Conservation (phyloP, 2,329 filamentous ascomycete genomes). For the Cyphellophora attinorum region DNA sequence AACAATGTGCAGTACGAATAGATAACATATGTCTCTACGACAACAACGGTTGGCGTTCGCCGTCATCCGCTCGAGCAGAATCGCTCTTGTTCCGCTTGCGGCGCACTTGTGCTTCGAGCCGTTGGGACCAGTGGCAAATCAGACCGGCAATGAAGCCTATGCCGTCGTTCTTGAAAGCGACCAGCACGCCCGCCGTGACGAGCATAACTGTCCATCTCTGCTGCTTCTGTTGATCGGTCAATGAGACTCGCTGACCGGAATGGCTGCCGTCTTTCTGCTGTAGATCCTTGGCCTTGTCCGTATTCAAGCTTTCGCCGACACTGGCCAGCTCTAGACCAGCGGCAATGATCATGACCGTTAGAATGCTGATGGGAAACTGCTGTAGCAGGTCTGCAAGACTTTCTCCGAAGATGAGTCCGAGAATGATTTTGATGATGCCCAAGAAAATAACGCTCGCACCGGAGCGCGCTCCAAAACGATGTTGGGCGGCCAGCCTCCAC, state of each 20-base stretch:
- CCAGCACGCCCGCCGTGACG: conserved; percentile 68
- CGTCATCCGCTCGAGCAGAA: no score
- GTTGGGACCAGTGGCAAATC: conserved; percentile 64
- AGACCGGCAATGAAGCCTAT: conserved; percentile 78
- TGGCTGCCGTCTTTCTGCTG: conserved; percentile 28
- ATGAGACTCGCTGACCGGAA: conserved; percentile 25
- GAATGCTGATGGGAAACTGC: conserved; percentile 63
- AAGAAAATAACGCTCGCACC: conserved; percentile 75
- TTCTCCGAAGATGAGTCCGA: conserved; percentile 68
- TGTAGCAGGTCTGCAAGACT: conserved; percentile 61
- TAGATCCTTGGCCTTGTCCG: conserved; percentile 55
- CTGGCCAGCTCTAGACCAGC: conserved; percentile 80
- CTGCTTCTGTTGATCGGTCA: conserved; percentile 56
- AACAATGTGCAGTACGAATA: no score
- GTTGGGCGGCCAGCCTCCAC: conserved; percentile 86
- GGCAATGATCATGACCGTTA: conserved; percentile 83
- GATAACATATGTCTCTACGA: no score
- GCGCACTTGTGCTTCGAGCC: no score
- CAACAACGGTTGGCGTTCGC: no score
- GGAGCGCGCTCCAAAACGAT: conserved; percentile 81
- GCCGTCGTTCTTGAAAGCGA: conserved; percentile 85
- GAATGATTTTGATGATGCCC: conserved; percentile 60
- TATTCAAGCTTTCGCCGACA: conserved; percentile 74
- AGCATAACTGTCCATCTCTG: conserved; percentile 85
- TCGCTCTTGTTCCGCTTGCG: no score